These are phyloP conservation scores for Myxozyma nipponensis DNA, from an alignment of 805 yeast genomes.

Conservation along the genomic window DNA sequence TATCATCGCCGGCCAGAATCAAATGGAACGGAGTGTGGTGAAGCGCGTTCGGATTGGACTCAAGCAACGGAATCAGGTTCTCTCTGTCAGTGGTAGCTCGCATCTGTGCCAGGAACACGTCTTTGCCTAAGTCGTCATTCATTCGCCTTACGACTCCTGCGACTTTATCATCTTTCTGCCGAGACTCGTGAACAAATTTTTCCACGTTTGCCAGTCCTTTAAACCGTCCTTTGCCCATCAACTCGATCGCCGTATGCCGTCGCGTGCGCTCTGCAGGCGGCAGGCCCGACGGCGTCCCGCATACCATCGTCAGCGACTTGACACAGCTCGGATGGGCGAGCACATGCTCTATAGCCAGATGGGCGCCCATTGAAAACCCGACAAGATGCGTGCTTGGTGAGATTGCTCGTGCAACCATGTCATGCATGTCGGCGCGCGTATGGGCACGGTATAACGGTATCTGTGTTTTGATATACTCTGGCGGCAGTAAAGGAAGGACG, in stretches of 20 bases:
- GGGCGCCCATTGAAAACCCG: constrained; percentile 20
- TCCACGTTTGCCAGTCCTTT: not conserved
- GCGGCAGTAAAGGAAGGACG: not conserved
- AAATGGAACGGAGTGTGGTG: not conserved
- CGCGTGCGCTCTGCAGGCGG: not conserved
- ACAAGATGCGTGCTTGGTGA: constrained; percentile 15
- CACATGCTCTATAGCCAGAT: constrained; percentile 1
- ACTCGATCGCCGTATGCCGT: not conserved
- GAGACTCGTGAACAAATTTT: not conserved
- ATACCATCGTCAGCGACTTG: not conserved
- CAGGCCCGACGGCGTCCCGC: not conserved
- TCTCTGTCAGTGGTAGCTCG: not conserved
- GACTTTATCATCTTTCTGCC: not conserved
- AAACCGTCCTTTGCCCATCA: not conserved
- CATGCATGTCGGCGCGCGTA: not conserved
- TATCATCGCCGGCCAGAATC: not conserved
- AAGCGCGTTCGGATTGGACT: not conserved
- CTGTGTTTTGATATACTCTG: not conserved
- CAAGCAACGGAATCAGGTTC: not conserved
- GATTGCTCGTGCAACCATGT: not conserved
- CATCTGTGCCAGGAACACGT: not conserved
- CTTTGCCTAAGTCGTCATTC: constrained; percentile 1
- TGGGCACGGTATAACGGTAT: not conserved
- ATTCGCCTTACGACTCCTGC: not conserved
- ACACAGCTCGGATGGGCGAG: constrained; percentile 13